phyloP scores from a whole-genome alignment of 2,329 filamentous ascomycete species.

The Diaporthe capsici region DNA sequence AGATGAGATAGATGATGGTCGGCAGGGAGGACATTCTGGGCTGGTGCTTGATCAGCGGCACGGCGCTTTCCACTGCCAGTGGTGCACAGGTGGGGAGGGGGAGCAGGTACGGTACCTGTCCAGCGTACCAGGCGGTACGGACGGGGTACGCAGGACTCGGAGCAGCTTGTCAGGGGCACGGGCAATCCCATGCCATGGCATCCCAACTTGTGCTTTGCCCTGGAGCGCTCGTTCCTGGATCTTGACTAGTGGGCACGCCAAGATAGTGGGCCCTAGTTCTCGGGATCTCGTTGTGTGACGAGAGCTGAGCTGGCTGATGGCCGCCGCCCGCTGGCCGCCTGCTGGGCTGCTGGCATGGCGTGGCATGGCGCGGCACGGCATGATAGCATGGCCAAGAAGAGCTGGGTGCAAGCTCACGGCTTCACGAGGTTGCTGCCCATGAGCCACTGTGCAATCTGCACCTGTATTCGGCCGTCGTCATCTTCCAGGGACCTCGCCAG shows the following conservation, averaged over 20 bases:
- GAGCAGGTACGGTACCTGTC: neutral
- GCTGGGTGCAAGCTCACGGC: neutral
- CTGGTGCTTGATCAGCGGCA: conserved; percentile 31
- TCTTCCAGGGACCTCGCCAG: conserved; percentile 17
- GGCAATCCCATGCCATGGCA: conserved; percentile 23
- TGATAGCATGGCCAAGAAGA: conserved; percentile 15
- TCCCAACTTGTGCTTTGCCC: conserved; percentile 26
- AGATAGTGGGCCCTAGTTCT: conserved; percentile 29
- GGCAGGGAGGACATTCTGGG: conserved; percentile 24
- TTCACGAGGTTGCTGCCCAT: conserved; percentile 10
- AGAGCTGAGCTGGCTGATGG: conserved; percentile 28
- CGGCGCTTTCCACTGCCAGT: conserved; percentile 21
- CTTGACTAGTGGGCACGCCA: conserved; percentile 33
- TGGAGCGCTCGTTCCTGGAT: conserved; percentile 31
- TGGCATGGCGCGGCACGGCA: conserved; percentile 32
- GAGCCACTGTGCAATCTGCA: conserved; percentile 18
- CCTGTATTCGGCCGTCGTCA: conserved; percentile 13
- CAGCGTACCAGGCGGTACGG: conserved; percentile 22
- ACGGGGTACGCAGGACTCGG: conserved; percentile 26
- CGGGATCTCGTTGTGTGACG: conserved; percentile 30
- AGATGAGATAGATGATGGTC: conserved; percentile 34
- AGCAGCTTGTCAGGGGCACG: conserved; percentile 29
- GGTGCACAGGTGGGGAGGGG: conserved; percentile 3
- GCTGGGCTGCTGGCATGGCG: conserved; percentile 21
- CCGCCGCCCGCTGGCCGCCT: conserved; percentile 7